phyloP scores from a whole-genome alignment of 1,139 yeast species.

The Zygosaccharomyces sapae region DNA sequence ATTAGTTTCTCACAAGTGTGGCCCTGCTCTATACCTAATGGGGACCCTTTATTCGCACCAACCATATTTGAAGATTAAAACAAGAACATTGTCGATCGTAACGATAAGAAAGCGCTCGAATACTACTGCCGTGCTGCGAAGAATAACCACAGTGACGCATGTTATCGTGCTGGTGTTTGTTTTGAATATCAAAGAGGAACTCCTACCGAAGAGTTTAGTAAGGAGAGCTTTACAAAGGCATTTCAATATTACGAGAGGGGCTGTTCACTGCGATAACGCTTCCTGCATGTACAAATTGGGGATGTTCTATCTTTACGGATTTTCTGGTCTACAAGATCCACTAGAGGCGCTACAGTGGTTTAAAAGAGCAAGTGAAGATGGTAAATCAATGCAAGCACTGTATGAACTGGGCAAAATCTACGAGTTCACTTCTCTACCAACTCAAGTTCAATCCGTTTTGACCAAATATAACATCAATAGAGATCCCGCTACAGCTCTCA shows the following conservation, averaged over 20 bases:
- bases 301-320: constrained; percentile 54
- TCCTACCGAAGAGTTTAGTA: constrained; percentile 24
- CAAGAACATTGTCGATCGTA: constrained; percentile 47
- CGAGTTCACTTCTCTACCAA: constrained; percentile 50
- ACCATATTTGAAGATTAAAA: constrained; percentile 29
- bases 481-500: constrained; percentile 58
- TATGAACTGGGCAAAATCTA: constrained; percentile 67
- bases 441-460: constrained; percentile 19
- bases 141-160: constrained; percentile 52
- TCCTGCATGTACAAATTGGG: constrained; percentile 69
- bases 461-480: constrained; percentile 25
- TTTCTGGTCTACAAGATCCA: constrained; percentile 37
- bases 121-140: constrained; percentile 55
- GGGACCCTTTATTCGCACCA: constrained; percentile 58
- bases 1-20: constrained; percentile 41
- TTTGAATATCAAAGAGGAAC: constrained; percentile 62
- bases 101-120: constrained; percentile 57
- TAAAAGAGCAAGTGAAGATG: constrained; percentile 46
- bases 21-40: constrained; percentile 53
- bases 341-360: constrained; percentile 54
- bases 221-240: constrained; percentile 44
- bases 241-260: constrained; percentile 53
- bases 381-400: constrained; percentile 47
- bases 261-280: constrained; percentile 51
- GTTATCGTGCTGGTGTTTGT: constrained; percentile 65